A percentile compares a stretch with the other conserved stretches of the same genome.
Evolutionary conservation across 805 yeast genomes (phyloP).

Genomic region (Lipomyces spencermartinsiae): DNA sequence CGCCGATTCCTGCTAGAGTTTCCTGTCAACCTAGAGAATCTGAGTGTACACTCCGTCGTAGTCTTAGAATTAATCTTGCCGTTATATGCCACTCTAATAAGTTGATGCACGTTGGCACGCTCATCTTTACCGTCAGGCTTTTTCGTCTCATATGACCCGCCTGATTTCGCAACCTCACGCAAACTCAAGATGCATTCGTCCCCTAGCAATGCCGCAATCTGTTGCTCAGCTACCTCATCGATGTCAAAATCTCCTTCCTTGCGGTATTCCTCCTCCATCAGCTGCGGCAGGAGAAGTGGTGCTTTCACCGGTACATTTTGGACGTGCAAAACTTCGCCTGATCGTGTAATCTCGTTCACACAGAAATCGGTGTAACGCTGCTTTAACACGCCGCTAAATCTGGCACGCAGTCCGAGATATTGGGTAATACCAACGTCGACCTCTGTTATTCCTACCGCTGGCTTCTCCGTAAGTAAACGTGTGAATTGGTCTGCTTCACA

Average conservation of each 20-base stretch:
- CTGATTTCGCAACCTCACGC: conserved; percentile 9
- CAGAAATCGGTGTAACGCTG: conserved; percentile 85
- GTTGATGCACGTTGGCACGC: conserved; percentile 79
- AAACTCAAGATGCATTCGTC: conserved; percentile 57
- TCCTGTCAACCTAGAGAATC: conserved; percentile 51
- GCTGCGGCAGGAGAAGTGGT: conserved; percentile 51
- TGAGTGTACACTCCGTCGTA: conserved; percentile 67
- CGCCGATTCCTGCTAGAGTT: background rate
- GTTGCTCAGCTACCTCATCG: conserved; percentile 53
- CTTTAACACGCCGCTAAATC: conserved; percentile 81
- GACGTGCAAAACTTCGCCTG: conserved; percentile 76
- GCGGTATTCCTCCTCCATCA: conserved; percentile 51
- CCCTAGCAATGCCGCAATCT: conserved; percentile 63
- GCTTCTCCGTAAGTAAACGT: background rate
- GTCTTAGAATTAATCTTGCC: conserved; percentile 82
- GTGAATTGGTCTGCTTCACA: background rate
- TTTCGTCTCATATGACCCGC: conserved; percentile 56
- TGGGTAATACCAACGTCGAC: conserved; percentile 86
- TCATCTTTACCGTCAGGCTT: conserved; percentile 65
- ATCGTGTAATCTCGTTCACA: conserved; percentile 81
- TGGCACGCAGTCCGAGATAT: conserved; percentile 62
- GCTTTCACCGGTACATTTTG: conserved; percentile 70
- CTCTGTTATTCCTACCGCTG: conserved; percentile 51
- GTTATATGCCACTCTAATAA: conserved; percentile 74
- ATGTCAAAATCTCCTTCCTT: conserved; percentile 45